Conservation (phyloP, 352 stramenopile species). For the Phytophthora multivora region DNA sequence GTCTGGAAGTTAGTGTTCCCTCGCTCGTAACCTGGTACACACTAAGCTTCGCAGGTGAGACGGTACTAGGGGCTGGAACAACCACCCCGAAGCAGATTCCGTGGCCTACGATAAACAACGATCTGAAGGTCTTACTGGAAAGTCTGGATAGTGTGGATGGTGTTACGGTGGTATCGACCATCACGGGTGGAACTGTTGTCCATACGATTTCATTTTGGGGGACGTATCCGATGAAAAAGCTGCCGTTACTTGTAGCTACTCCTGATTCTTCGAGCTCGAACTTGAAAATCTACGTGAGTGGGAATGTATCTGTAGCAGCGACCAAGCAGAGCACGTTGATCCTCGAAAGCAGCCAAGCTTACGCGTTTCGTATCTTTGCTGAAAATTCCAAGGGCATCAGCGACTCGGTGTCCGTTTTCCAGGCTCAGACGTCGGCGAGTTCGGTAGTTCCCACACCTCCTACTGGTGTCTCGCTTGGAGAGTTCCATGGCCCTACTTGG, state of each 20-base stretch:
- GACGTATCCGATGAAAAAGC: constrained; percentile 56
- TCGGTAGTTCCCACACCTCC: constrained; percentile 78
- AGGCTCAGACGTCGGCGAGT: constrained; percentile 45
- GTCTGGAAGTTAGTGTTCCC: constrained; percentile 43
- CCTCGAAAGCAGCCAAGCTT: constrained; percentile 51
- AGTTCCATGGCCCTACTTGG: constrained; percentile 76
- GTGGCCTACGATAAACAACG: constrained; percentile 38
- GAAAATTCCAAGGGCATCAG: constrained; percentile 66
- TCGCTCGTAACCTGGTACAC: constrained; percentile 32
- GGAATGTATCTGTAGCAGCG: constrained; percentile 53
- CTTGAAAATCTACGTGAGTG: constrained; percentile 41
- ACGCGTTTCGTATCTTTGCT: constrained; percentile 62
- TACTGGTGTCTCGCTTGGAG: constrained; percentile 76
- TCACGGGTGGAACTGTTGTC: constrained; percentile 61
- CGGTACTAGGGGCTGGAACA: constrained; percentile 9
- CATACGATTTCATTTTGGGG: constrained; percentile 90
- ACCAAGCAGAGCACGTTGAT: constrained; percentile 59
- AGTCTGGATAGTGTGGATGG: constrained; percentile 54
- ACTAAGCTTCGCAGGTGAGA: constrained; percentile 59
- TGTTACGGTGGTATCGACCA: constrained; percentile 49
- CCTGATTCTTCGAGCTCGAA: constrained; percentile 3
- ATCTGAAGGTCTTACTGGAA: constrained; percentile 52
- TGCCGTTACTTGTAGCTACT: constrained; percentile 45
- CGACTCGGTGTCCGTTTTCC: constrained; percentile 35
- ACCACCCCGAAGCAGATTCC: constrained; percentile 26